These are phyloP conservation scores for Sporothrix variecibatus DNA, from an alignment of 2,329 filamentous ascomycete genomes.

Conservation along the genomic window DNA sequence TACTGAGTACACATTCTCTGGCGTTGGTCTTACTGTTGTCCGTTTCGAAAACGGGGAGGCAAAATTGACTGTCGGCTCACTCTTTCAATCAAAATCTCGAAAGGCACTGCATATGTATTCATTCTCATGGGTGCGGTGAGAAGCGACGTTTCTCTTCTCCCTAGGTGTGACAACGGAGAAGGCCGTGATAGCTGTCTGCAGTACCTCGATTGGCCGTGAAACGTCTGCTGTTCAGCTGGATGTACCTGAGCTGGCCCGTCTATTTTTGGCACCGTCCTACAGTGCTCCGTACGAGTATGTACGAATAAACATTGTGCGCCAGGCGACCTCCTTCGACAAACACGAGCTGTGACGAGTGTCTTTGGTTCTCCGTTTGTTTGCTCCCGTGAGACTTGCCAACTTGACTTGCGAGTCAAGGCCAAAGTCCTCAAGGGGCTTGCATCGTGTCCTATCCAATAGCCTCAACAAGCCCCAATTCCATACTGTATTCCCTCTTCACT, in stretches of 20 bases:
- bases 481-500: background rate
- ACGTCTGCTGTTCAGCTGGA: background rate
- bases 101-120: background rate
- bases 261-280: conserved; percentile 2
- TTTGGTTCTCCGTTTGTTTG: background rate
- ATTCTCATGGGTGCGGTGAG: background rate
- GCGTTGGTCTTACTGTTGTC: background rate
- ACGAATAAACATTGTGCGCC: background rate
- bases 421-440: too few relatives aligned
- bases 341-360: background rate
- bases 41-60: conserved; percentile 10
- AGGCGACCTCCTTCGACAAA: background rate
- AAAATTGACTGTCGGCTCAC: background rate
- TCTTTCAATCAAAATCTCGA: background rate
- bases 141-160: background rate
- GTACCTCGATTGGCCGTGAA: background rate
- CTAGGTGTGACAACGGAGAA: background rate
- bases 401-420: background rate
- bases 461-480: background rate
- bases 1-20: too few relatives aligned
- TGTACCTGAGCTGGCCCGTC: too few relatives aligned
- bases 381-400: background rate
- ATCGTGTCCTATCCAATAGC: too few relatives aligned
- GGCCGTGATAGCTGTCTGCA: background rate
- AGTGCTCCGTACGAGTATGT: background rate